A percentile compares a stretch with the other conserved stretches of the same genome.
Evolutionary conservation across 2,329 filamentous ascomycete genomes (phyloP).

Genomic region (Botrytis hyacinthi): DNA sequence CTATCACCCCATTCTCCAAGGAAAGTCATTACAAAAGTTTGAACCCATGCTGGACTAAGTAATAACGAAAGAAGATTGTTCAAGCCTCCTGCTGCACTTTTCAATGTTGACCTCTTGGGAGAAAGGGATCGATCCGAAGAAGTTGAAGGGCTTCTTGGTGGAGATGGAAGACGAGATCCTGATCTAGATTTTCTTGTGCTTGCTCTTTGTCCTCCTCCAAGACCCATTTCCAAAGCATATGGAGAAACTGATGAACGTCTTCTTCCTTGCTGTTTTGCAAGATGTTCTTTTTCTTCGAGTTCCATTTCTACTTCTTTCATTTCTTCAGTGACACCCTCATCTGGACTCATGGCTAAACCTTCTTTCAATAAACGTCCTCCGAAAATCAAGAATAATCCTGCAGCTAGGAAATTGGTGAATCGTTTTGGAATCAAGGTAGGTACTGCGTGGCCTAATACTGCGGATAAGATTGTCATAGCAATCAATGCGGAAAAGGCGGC

Average conservation of each 20-base stretch:
- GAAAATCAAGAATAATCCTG: conserved; percentile 84
- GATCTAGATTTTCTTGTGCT: conserved; percentile 67
- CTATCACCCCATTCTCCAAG: conserved; percentile 97
- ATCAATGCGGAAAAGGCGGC: conserved; percentile 90
- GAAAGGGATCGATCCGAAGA: conserved; percentile 57
- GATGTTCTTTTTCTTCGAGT: conserved; percentile 86
- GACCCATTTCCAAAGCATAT: conserved; percentile 77
- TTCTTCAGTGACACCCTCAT: conserved; percentile 91
- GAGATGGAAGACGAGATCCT: conserved; percentile 74
- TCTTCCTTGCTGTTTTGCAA: conserved; percentile 63
- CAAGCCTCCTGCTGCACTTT: conserved; percentile 58
- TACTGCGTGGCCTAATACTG: conserved; percentile 86
- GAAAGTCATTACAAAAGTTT: conserved; percentile 99
- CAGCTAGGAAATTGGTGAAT: conserved; percentile 85
- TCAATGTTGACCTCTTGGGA: conserved; percentile 44
- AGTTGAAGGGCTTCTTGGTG: conserved; percentile 76
- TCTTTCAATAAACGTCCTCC: conserved; percentile 81
- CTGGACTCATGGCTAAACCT: conserved; percentile 81
- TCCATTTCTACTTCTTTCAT: conserved; percentile 97
- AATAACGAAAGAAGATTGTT: conserved; percentile 85
- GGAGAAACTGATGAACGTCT: conserved; percentile 68
- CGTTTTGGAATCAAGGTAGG: conserved; percentile 85
- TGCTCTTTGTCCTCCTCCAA: conserved; percentile 51
- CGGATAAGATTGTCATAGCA: conserved; percentile 92
- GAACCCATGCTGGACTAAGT: conserved; percentile 94